Evolutionary conservation across 345 rosid species (phyloP), one percentile per base, ranked within the genome.

Genomic region (Ceriops decandra): DNA sequence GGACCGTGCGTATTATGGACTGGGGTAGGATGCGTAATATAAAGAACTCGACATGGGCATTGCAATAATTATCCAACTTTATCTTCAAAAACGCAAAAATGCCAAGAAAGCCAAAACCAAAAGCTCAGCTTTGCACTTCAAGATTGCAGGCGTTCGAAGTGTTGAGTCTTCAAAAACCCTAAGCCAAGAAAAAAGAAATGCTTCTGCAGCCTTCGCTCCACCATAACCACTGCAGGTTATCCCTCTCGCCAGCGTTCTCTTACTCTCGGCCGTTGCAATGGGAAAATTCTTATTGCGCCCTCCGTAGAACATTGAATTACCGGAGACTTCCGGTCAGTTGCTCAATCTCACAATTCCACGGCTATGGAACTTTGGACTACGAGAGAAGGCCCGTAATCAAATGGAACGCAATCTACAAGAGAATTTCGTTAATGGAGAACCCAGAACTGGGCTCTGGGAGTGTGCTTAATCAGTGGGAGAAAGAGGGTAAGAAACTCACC

Each of bases 351-450:
- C 82, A 87, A 81, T 62, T 87, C 52, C 88, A 87, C 80, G 85
- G 76, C 79, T 86, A 91, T 74, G 93, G 93, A 52, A 87, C 91
- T 17, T 74, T 88, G 62, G 96, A 89, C 74, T 85, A 72, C 57
- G 95, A 91, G 81, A 80, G 87, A 76, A 79, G 93, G 70, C 93
- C 95, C 69, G 79, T 81, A 71, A 66, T 85, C 68, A 86, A 85
- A 72, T 95, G 99, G 99, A 85, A 80, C 49, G 78, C 89, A 54
- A 64, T 91, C n/a, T 89, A 87, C 90, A 82, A 59, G 86, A 88
- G 79, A 75, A 86, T 95, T 42, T 85, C 89, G 20, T 77, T 85
- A 32, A 84, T 88, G 92, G 91, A 88, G 76, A 84, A 84, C 57
- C 97, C 95, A 26, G 90, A 88, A 61, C 65, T 86, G 70, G 97